phyloP scores from a whole-genome alignment of 2,329 filamentous ascomycete species.

The Aspergillus pseudotamarii region DNA sequence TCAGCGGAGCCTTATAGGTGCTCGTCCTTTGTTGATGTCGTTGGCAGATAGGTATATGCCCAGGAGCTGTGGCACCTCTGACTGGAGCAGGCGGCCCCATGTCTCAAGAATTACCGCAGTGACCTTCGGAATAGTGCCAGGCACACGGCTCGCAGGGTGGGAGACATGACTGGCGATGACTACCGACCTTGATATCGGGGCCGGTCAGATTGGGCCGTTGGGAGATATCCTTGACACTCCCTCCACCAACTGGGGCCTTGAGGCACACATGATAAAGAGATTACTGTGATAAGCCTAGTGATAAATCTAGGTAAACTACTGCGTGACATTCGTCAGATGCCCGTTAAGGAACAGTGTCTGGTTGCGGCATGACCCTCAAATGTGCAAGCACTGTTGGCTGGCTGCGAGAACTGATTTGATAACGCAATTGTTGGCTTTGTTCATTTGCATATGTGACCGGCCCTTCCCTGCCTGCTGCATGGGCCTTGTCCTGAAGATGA shows the following conservation, averaged over 20 bases:
- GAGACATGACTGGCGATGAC: conserved; percentile 7
- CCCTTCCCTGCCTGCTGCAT: conserved; percentile 11
- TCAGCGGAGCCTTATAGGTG: conserved; percentile 14
- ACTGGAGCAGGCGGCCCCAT: conserved; percentile 21
- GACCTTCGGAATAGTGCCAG: conserved; percentile 9
- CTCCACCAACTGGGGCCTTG: conserved; percentile 8
- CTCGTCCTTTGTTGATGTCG: conserved; percentile 15
- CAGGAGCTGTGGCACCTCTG: conserved; percentile 20
- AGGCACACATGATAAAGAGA: conserved; percentile 18
- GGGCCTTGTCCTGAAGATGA: conserved; percentile 25
- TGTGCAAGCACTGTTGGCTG: conserved; percentile 23
- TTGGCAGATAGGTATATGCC: conserved; percentile 15
- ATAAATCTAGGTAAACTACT: conserved; percentile 9
- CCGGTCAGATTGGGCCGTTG: conserved; percentile 16
- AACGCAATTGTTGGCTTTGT: conserved; percentile 19
- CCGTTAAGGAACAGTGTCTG: conserved; percentile 15
- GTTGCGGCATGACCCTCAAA: conserved; percentile 25
- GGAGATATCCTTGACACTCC: conserved; percentile 9
- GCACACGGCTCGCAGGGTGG: conserved; percentile 10
- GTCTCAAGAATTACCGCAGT: conserved; percentile 15
- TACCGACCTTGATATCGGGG: conserved; percentile 15
- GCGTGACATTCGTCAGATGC: conserved; percentile 28
- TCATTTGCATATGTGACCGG: conserved; percentile 24
- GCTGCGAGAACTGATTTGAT: conserved; percentile 26
- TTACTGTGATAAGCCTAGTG: conserved; percentile 14